Base-by-base conservation (phyloP, 2,329 filamentous ascomycete species). In the Talaromyces sp. region DNA sequence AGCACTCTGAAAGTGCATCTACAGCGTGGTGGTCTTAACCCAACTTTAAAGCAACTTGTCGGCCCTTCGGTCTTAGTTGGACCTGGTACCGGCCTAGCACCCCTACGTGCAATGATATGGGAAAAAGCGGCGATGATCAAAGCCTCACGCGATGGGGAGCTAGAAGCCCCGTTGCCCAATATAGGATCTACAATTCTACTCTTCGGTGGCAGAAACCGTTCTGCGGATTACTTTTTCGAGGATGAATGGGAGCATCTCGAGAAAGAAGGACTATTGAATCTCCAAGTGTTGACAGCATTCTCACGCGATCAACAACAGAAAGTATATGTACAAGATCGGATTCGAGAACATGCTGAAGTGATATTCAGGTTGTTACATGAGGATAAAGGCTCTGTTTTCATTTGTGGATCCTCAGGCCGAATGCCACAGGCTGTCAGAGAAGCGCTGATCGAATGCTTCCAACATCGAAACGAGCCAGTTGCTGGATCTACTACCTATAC, bases 41-140 rank as follows among this genome's bases (percentile, higher is more conserved):
- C 71, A 64, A 80, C 69, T 65, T 75, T 70, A 62, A 76, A 62
- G 36, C 75, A 84, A 63, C 66, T 78, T 0, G 68, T 73, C 3
- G 75, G 70, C 6, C 88, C 91, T 0, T 81, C 92, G 7, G 78
- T 96, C 35, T 84, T 92, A 67, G 84, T 97, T 55, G 91, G 87
- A 1, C 89, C 92, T 0, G 92, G 92, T 2, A 97, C 92, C 0
- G 92, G 92, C 6, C 78, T 97, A 33, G 93, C 92, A 0, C 92
- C 93, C 0, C 85, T 96, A 66, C 85, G 92, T 2, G 84, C 88
- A 4, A 80, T 97, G 64, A 80, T 94, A n/a, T 86, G 88, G 69
- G 87, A 95, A 64, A 87, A 91, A n/a, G 70, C 73, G 1, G 68
- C 70, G 1, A 63, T 76, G 11, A 70, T 70, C 13, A 67, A 73